These are phyloP conservation scores for Cicer yamashitae DNA, from an alignment of 306 rosid species.

Conservation along the genomic window DNA sequence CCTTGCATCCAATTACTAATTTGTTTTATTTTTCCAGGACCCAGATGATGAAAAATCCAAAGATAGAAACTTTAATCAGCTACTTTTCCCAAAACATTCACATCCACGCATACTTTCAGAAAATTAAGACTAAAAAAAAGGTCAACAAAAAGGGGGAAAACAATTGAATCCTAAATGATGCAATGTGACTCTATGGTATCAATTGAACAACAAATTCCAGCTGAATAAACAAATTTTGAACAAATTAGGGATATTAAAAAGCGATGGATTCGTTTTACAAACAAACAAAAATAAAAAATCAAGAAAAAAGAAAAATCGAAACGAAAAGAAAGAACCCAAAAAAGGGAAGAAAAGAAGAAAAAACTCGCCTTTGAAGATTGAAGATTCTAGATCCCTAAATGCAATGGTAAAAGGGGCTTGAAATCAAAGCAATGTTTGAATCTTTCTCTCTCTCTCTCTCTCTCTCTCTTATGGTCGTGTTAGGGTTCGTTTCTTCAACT, in stretches of 20 bases:
- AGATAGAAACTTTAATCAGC: slow-evolving; percentile 42
- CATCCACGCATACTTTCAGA: slow-evolving; percentile 16
- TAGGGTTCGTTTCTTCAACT: slow-evolving; percentile 67
- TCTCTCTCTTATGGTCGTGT: slow-evolving; percentile 10
- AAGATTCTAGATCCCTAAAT: slow-evolving; percentile 73
- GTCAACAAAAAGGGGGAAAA: slow-evolving; percentile 30
- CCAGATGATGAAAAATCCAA: slow-evolving; percentile 44
- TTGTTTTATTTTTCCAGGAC: slow-evolving; percentile 30
- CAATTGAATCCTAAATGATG: slow-evolving; percentile 42
- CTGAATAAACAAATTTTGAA: slow-evolving; percentile 39
- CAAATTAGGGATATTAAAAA: slow-evolving; percentile 40
- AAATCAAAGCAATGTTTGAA: slow-evolving; percentile 46
- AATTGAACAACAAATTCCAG: slow-evolving; percentile 30
- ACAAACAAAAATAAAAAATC: slow-evolving; percentile 33
- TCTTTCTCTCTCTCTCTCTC: slow-evolving; percentile 21
- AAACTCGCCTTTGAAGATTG: slow-evolving; percentile 55
- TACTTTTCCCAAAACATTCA: slow-evolving; percentile 33
- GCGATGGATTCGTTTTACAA: slow-evolving; percentile 46
- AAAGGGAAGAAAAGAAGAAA: slow-evolving; percentile 2
- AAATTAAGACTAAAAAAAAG: background rate
- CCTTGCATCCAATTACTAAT: slow-evolving; percentile 26
- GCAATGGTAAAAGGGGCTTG: slow-evolving; percentile 56
- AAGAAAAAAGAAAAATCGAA: background rate
- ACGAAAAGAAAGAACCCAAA: slow-evolving; percentile 12
- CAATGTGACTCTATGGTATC: slow-evolving; percentile 45